Percentiles rank a stretch among this genome's conserved stretches.
These are phyloP conservation scores for Fraxinus xanthoxyloides DNA, from an alignment of 305 asterid genomes.

Conservation along the genomic window DNA sequence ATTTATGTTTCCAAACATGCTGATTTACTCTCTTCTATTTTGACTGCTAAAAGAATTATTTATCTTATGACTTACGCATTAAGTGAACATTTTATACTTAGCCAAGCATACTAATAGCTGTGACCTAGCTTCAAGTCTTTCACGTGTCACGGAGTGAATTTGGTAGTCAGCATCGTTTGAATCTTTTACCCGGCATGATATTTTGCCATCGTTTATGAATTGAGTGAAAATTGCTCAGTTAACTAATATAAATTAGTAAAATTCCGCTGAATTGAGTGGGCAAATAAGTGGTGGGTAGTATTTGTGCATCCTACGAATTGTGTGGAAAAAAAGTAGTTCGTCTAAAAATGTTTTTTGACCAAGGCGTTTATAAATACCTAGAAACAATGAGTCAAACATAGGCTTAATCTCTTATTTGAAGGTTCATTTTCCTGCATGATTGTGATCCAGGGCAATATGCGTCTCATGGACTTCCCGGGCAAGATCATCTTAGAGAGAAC, in stretches of 20 bases:
- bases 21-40: background rate
- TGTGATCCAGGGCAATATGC: slow-evolving; percentile 58
- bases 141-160: background rate
- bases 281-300: background rate
- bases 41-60: background rate
- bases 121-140: background rate
- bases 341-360: background rate
- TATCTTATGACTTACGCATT: background rate
- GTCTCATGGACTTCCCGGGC: slow-evolving; percentile 44
- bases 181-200: background rate
- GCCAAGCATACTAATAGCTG: background rate
- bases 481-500: slow-evolving; percentile 55
- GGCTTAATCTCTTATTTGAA: background rate
- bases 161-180: background rate
- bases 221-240: background rate
- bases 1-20: background rate
- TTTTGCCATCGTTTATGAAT: background rate
- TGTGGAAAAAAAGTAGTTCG: background rate
- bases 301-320: background rate
- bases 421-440: slow-evolving; percentile 11
- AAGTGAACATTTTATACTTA: background rate
- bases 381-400: background rate
- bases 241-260: background rate
- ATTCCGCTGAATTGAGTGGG: background rate
- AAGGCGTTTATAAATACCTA: background rate